Percentiles rank a stretch among this genome's conserved stretches.
Evolutionary conservation across 2,329 filamentous ascomycete genomes (phyloP).

Genomic region (Trichoderma sp.): DNA sequence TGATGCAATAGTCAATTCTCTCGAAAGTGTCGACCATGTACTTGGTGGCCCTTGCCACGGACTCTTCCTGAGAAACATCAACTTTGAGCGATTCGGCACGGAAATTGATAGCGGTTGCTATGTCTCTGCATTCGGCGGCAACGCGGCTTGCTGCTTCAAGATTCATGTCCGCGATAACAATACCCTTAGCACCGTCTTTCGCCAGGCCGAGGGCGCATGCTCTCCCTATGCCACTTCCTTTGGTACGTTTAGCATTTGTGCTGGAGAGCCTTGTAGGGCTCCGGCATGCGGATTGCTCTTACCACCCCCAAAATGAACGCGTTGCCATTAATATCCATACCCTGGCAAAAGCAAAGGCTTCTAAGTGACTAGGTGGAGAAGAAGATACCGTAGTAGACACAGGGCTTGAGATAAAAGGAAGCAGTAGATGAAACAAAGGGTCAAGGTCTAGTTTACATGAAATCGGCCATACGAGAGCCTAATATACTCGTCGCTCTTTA

Average conservation of each 20-base stretch:
- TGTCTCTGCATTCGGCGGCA: slow-evolving; percentile 9
- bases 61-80: slow-evolving; percentile 24
- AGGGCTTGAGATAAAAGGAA: not conserved
- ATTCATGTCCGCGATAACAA: slow-evolving; percentile 24
- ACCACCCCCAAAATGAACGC: slow-evolving; percentile 6
- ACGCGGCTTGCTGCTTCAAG: slow-evolving; percentile 15
- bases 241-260: not conserved
- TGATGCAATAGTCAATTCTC: slow-evolving; percentile 27
- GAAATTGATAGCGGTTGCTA: slow-evolving; percentile 21
- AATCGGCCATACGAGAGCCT: not conserved
- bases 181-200: slow-evolving; percentile 22
- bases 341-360: too few relatives aligned
- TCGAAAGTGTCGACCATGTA: slow-evolving; percentile 18
- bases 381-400: not conserved
- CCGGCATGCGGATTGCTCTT: not conserved
- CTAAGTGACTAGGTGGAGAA: not conserved
- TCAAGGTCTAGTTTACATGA: not conserved
- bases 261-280: too few relatives aligned
- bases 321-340: slow-evolving; percentile 8
- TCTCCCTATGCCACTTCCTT: slow-evolving; percentile 28
- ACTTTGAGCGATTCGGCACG: not conserved
- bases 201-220: slow-evolving; percentile 22
- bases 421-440: not conserved
- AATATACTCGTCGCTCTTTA: not conserved
- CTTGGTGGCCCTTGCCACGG: slow-evolving; percentile 14